Evolutionary conservation across 2,329 filamentous ascomycete genomes (phyloP).

Genomic region (Claviceps paspali): DNA sequence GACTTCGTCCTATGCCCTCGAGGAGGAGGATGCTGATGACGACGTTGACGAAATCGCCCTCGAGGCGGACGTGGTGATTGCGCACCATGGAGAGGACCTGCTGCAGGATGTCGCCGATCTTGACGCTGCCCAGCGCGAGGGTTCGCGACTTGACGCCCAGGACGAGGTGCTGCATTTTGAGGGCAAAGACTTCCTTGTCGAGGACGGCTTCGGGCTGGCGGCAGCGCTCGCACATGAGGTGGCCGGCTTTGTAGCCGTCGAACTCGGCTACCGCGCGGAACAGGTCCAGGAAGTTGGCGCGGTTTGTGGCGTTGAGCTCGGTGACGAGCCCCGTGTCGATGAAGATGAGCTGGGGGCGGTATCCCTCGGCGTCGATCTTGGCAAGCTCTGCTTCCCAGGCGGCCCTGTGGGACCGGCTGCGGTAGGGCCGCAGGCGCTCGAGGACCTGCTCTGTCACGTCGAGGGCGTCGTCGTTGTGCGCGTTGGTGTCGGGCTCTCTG

Average conservation of each 20-base stretch:
- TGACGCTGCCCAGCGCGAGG: constrained; percentile 82
- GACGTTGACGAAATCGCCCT: constrained; percentile 97
- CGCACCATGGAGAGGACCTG: constrained; percentile 87
- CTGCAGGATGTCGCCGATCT: constrained; percentile 88
- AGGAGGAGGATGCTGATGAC: constrained; percentile 87
- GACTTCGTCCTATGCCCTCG: constrained; percentile 78
- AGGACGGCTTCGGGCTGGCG: constrained; percentile 83
- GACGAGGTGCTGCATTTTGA: constrained; percentile 95
- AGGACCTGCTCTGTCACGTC: constrained; percentile 85
- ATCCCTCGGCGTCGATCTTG: constrained; percentile 73
- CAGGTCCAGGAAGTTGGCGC: constrained; percentile 81
- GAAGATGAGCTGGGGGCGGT: constrained; percentile 86
- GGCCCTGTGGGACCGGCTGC: constrained; percentile 41
- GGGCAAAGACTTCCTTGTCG: constrained; percentile 76
- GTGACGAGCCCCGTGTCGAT: constrained; percentile 95
- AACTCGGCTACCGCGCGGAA: constrained; percentile 96
- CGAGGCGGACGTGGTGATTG: constrained; percentile 78
- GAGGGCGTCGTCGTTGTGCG: constrained; percentile 33
- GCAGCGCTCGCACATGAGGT: constrained; percentile 91
- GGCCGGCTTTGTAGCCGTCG: constrained; percentile 86
- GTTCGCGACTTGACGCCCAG: constrained; percentile 81
- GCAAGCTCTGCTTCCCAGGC: constrained; percentile 63
- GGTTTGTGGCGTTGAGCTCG: constrained; percentile 74
- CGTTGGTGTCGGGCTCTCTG: constrained; percentile 12
- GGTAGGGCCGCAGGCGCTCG: constrained; percentile 59